Base-by-base conservation (phyloP, 495 filamentous ascomycete genomes). In the Penicillium tannophilum region DNA sequence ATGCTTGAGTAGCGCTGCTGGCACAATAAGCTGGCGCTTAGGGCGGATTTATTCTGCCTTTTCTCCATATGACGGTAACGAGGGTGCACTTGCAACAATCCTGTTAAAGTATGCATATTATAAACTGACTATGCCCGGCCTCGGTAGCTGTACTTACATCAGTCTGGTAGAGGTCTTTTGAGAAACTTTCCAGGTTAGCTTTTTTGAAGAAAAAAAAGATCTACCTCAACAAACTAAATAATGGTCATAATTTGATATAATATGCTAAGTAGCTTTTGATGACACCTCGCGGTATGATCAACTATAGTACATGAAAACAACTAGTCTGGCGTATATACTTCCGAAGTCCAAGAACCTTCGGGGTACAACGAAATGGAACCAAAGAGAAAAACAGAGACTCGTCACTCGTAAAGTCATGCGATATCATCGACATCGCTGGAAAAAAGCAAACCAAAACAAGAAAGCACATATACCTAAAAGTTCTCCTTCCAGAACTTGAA, bases 401-500 rank as follows among this genome's bases (percentile, higher is more conserved):
- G 55, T 70, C 26, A 66, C 26, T 68, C 67, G 44, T 70, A 20
- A 66, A 20, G 23, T 70, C 64, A 39, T 54, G 56, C 52, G 57
- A 61, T 52, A 20, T 33, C 23, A 55, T 36, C 12, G 19, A 55
- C 39, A 33, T 24, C 42, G 23, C 35, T 46, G 23, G 12, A 33
- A 58, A 33, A 59, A 26, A 44, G 5, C 43, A 35, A 31, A 41
- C 6, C 8, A 44, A 54, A 47, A 20, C 35, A 31, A 11, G 44
- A 52, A 54, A 44, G 23, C 17, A 48, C 12, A 28, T 6, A 7
- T 2, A 28, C 28, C 58, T 72, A 81, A 58, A 84, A 89, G 81
- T 99, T 92, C 76, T 99, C 94, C 77, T 98, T 99, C 94, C 94
- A 99, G 81, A 99, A 99, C 70, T 90, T 91, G 78, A 98, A 99